A percentile compares a stretch with the other conserved stretches of the same genome.
Evolutionary conservation across 371 early-diverging fungal genomes (phyloP).

Genomic region (Syncephalastrum contaminatum): DNA sequence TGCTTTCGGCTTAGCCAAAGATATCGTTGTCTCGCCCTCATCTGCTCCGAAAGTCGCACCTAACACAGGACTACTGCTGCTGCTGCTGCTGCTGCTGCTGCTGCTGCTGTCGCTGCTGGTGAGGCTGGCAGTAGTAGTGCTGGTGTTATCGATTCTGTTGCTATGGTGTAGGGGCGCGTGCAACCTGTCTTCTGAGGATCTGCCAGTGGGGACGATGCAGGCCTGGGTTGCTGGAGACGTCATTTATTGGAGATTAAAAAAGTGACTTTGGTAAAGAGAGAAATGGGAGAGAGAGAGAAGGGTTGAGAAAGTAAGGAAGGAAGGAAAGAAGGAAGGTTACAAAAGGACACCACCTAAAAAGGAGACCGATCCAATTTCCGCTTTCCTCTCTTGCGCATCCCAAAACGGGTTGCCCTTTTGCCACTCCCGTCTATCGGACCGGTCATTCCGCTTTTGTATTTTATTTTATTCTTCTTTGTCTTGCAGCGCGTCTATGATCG

Average conservation of each 20-base stretch:
- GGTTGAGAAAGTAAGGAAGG: neutral
- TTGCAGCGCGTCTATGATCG: too few relatives aligned
- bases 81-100: conserved; percentile 1
- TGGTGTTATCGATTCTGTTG: too few relatives aligned
- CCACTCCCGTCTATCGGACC: conserved; percentile 14
- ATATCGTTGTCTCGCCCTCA: neutral
- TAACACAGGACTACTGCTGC: conserved; percentile 2
- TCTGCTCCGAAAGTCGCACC: too few relatives aligned
- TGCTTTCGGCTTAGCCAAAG: conserved; percentile 17
- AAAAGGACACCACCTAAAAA: conserved; percentile 10
- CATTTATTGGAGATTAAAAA: too few relatives aligned
- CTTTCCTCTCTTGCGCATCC: conserved; percentile 8
- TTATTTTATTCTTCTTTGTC: too few relatives aligned
- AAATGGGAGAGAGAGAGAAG: conserved; percentile 15
- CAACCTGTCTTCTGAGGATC: too few relatives aligned
- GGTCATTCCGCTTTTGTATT: conserved; percentile 4
- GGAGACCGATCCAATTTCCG: neutral
- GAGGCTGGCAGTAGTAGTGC: too few relatives aligned
- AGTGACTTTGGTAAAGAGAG: conserved; percentile 2
- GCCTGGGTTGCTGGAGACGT: too few relatives aligned
- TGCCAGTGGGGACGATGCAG: too few relatives aligned
- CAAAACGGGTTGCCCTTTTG: conserved; percentile 9
- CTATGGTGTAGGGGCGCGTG: too few relatives aligned
- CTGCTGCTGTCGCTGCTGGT: too few relatives aligned
- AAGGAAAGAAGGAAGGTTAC: conserved; percentile 2